These are phyloP conservation scores for Russula sp. DNA, from an alignment of 768 basidiomycete genomes.

Conservation along the genomic window DNA sequence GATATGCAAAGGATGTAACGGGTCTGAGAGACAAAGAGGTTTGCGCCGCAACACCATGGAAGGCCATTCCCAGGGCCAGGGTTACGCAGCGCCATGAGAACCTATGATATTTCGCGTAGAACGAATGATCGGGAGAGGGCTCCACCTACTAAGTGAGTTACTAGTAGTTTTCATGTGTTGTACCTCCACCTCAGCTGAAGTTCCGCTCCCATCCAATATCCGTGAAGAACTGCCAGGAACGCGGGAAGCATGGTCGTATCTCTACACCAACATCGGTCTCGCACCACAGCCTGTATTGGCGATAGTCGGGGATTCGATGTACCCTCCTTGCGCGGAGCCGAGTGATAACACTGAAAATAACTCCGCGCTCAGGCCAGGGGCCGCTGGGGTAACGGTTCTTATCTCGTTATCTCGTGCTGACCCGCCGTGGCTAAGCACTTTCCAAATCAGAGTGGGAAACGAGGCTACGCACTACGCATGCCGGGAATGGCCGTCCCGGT, in stretches of 20 bases:
- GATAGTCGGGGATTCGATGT: neutral
- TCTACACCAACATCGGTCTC: neutral
- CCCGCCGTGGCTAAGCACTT: neutral
- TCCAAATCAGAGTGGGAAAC: constrained; percentile 10
- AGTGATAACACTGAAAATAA: neutral
- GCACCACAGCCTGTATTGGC: neutral
- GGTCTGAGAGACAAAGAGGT: neutral
- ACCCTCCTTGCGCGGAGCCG: neutral
- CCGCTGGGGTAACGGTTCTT: neutral
- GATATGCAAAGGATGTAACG: neutral
- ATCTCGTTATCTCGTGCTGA: constrained; percentile 9
- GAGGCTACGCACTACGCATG: constrained; percentile 2
- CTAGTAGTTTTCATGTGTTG: neutral
- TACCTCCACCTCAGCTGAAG: neutral
- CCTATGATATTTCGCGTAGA: neutral
- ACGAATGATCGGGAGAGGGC: neutral
- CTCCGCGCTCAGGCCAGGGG: neutral
- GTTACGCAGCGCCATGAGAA: neutral
- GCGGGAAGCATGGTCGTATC: neutral
- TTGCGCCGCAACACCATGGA: neutral
- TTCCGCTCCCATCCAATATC: neutral
- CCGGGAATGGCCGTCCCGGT: neutral
- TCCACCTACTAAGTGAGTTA: neutral
- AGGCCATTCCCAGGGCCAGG: neutral
- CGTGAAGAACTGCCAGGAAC: neutral